phyloP scores from a whole-genome alignment of 352 stramenopile genomes.

The Globisporangium abappressorium region DNA sequence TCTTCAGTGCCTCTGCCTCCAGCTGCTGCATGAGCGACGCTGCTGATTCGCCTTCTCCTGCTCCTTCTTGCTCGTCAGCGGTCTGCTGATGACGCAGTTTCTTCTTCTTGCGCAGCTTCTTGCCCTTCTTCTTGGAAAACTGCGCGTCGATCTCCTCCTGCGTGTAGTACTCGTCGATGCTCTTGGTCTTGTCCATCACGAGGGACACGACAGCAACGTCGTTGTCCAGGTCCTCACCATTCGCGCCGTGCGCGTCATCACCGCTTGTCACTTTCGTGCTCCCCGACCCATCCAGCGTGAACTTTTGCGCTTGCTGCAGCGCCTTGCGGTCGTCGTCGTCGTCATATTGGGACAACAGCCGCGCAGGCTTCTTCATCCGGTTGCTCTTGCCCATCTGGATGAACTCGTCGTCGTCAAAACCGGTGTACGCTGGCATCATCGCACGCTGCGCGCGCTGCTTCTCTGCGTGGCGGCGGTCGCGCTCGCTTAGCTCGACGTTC shows the following conservation, averaged over 20 bases:
- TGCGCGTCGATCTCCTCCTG: constrained; percentile 80
- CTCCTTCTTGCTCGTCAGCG: constrained; percentile 56
- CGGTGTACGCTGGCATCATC: constrained; percentile 87
- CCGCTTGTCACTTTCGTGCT: constrained; percentile 13
- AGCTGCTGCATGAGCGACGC: constrained; percentile 53
- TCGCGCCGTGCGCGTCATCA: constrained; percentile 5
- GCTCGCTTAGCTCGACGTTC: constrained; percentile 83
- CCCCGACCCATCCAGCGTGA: constrained; percentile 49
- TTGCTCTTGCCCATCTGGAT: constrained; percentile 56
- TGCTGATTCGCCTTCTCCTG: constrained; percentile 24
- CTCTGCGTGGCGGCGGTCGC: constrained; percentile 43
- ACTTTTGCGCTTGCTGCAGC: constrained; percentile 42
- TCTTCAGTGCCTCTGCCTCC: constrained; percentile 52
- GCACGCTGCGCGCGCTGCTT: constrained; percentile 47
- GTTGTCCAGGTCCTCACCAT: constrained; percentile 27
- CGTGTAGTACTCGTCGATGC: constrained; percentile 80
- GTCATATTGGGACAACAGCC: constrained; percentile 87
- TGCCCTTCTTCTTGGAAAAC: constrained; percentile 79
- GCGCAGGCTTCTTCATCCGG: constrained; percentile 34
- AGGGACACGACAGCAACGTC: constrained; percentile 60
- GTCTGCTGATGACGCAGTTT: constrained; percentile 31
- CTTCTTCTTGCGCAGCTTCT: constrained; percentile 77
- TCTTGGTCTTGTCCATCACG: constrained; percentile 44
- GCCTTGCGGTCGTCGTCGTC: constrained; percentile 66
- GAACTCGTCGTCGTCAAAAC: constrained; percentile 97